These are phyloP conservation scores for Xerocomellus chrysenteron DNA, from an alignment of 768 basidiomycete species.

Conservation along the genomic window DNA sequence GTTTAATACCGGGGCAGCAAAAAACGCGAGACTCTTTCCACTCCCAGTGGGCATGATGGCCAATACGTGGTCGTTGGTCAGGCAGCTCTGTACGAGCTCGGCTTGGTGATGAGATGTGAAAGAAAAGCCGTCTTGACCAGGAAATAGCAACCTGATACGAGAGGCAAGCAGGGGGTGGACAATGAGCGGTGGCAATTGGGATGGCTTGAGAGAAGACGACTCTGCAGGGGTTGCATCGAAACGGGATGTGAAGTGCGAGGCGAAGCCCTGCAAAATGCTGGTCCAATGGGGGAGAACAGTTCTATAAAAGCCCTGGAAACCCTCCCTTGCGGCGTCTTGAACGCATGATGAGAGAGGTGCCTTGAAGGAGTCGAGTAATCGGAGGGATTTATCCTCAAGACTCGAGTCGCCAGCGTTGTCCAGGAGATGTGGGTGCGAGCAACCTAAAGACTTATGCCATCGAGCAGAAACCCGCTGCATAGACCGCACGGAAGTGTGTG, in stretches of 20 bases:
- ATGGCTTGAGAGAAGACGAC: too few species aligned
- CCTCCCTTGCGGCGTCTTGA: too few species aligned
- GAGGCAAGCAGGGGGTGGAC: background rate
- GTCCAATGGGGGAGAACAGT: too few species aligned
- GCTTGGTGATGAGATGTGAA: slow-evolving; percentile 7
- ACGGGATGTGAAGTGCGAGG: background rate
- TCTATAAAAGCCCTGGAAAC: too few species aligned
- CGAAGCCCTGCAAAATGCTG: background rate
- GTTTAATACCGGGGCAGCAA: background rate
- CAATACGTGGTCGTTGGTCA: slow-evolving; percentile 3
- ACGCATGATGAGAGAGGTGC: too few species aligned
- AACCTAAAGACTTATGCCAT: background rate
- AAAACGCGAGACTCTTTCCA: slow-evolving; percentile 14
- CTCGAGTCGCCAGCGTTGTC: too few species aligned
- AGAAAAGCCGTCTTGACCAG: background rate
- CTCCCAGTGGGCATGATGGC: slow-evolving; percentile 12
- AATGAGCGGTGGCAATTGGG: background rate
- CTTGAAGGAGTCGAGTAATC: too few species aligned
- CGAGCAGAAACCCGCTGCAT: slow-evolving; percentile 1
- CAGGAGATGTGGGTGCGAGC: too few species aligned
- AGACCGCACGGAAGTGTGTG: background rate
- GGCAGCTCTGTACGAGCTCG: slow-evolving; percentile 8
- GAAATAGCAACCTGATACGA: background rate
- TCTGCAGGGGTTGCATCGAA: too few species aligned
- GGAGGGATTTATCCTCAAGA: too few species aligned